Conservation (phyloP, 495 filamentous ascomycete genomes). For the Lentithecium fluviatile region DNA sequence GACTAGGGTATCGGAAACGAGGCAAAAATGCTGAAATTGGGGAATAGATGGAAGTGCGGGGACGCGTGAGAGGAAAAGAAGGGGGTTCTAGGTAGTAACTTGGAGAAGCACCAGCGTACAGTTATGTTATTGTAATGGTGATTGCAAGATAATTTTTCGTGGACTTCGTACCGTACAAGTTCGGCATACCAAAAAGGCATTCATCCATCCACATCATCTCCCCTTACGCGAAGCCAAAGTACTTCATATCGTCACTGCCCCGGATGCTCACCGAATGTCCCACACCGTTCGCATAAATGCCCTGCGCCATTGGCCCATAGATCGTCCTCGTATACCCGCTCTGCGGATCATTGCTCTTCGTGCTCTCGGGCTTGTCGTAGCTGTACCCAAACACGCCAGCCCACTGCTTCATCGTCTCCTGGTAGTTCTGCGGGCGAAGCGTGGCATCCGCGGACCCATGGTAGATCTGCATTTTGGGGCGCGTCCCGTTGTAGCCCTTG, state of each 20-base stretch:
- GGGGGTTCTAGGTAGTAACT: too few relatives aligned
- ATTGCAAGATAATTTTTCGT: too few relatives aligned
- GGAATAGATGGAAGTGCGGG: too few relatives aligned
- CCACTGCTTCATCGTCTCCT: conserved; percentile 61
- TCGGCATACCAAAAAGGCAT: too few relatives aligned
- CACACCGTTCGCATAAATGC: conserved; percentile 51
- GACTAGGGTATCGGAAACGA: too few relatives aligned
- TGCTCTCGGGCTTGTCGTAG: conserved; percentile 16
- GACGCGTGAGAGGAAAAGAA: too few relatives aligned
- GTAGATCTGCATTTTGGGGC: conserved; percentile 57
- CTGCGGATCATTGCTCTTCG: conserved; percentile 26
- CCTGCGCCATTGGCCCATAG: conserved; percentile 49
- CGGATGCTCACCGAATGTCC: conserved; percentile 47
- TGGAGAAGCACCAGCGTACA: too few relatives aligned
- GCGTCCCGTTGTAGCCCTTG: conserved; percentile 54
- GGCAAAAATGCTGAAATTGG: too few relatives aligned
- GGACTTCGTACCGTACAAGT: too few relatives aligned
- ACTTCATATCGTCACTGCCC: conserved; percentile 27
- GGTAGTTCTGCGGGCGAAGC: conserved; percentile 50
- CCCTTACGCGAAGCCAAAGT: conserved; percentile 24
- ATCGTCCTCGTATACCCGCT: conserved; percentile 51
- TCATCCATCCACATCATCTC: too few relatives aligned
- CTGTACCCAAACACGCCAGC: conserved; percentile 49
- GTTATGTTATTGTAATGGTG: too few relatives aligned
- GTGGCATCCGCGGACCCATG: conserved; percentile 55